phyloP scores from a whole-genome alignment of 2,329 filamentous ascomycete species.

The Fusarium anguioides region DNA sequence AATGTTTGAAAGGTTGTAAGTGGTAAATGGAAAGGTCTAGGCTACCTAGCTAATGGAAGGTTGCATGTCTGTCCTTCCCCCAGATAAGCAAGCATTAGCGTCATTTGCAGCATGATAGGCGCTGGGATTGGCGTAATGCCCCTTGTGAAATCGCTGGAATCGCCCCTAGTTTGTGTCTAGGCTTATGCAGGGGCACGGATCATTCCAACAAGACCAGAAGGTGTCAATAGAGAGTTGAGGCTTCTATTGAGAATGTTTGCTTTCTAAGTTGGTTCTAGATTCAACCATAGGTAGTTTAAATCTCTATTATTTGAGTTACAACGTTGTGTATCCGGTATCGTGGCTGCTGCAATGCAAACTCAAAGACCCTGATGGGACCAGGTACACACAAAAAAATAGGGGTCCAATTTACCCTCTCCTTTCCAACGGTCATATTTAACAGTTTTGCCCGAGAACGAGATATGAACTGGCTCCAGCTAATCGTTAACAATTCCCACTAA shows the following conservation, averaged over 20 bases:
- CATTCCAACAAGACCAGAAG: conserved; percentile 21
- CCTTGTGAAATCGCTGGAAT: conserved; percentile 38
- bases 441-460: not conserved
- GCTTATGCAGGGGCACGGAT: conserved; percentile 36
- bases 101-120: conserved; percentile 34
- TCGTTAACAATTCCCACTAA: not conserved
- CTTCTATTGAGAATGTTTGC: not conserved
- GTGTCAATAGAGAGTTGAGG: conserved; percentile 6
- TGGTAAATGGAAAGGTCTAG: conserved; percentile 13
- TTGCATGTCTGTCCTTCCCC: conserved; percentile 40
- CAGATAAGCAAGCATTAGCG: conserved; percentile 39
- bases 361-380: not conserved
- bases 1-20: conserved; percentile 19
- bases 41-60: conserved; percentile 1
- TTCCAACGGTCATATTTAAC: conserved; percentile 19
- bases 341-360: not conserved
- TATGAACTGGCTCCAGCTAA: not conserved
- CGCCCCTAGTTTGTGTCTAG: conserved; percentile 26
- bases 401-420: conserved; percentile 38
- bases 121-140: conserved; percentile 40
- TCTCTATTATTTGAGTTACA: not conserved
- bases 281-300: too few relatives aligned
- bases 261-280: not conserved
- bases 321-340: not conserved
- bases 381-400: conserved; percentile 25